Evolutionary conservation across 129 eudicot species (phyloP).

Genomic region (Helianthus tuberosus): DNA sequence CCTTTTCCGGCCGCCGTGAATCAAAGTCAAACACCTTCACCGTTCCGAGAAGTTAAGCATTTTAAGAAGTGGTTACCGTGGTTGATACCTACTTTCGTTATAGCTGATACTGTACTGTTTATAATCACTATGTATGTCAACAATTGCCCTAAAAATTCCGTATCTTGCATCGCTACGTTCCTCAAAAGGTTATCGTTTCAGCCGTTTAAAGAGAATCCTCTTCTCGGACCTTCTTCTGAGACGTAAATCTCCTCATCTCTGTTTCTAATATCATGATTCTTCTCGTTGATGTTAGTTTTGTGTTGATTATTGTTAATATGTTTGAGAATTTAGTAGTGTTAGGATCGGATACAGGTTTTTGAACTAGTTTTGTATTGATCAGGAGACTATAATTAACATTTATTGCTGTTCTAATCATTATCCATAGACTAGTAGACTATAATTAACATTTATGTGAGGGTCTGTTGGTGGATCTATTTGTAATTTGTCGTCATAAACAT

Average conservation of each 20-base stretch:
- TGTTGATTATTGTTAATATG: neutral
- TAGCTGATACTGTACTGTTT: slow-evolving; percentile 59
- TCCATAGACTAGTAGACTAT: neutral
- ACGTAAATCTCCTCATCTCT: slow-evolving; percentile 44
- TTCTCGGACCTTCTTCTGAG: slow-evolving; percentile 88
- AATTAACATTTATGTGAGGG: neutral
- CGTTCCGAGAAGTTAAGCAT: slow-evolving; percentile 58
- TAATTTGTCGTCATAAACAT: neutral
- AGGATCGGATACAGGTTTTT: no score
- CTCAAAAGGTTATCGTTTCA: slow-evolving; percentile 82
- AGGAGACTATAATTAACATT: no score
- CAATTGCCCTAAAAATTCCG: slow-evolving; percentile 75
- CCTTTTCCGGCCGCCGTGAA: slow-evolving; percentile 18
- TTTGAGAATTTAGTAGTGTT: neutral
- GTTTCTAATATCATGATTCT: neutral
- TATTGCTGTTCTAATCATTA: neutral
- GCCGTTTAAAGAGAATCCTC: slow-evolving; percentile 88
- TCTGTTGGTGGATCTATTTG: slow-evolving; percentile 8
- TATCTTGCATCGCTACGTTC: slow-evolving; percentile 66
- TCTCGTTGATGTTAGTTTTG: slow-evolving; percentile 4
- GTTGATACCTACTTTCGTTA: slow-evolving; percentile 73
- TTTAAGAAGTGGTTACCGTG: slow-evolving; percentile 79
- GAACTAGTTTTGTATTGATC: neutral
- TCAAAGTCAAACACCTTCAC: slow-evolving; percentile 39
- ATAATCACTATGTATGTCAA: slow-evolving; percentile 83